Percentiles rank a stretch among this genome's conserved stretches.
These are phyloP conservation scores for Ceraceosorus bombacis DNA, from an alignment of 1,284 basidiomycete genomes.

Conservation along the genomic window DNA sequence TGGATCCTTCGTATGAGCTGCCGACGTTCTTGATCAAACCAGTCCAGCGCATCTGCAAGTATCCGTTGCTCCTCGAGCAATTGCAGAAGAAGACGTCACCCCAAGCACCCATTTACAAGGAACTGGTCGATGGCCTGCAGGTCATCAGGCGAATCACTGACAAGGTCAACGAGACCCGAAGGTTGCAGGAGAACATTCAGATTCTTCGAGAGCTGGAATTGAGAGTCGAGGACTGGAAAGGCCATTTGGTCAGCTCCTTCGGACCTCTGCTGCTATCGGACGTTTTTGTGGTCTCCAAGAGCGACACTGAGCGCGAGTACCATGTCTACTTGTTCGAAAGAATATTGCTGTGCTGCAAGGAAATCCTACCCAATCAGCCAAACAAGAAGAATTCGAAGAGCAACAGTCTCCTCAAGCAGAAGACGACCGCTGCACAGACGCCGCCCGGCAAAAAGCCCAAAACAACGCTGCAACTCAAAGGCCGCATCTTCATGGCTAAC, in stretches of 20 bases:
- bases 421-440: constrained; percentile 9
- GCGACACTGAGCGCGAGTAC: constrained; percentile 92
- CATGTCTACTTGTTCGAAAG: constrained; percentile 98
- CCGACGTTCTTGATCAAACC: constrained; percentile 72
- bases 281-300: constrained; percentile 90
- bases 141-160: constrained; percentile 88
- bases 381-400: constrained; percentile 48
- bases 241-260: constrained; percentile 87
- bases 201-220: constrained; percentile 80
- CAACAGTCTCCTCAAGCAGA: constrained; percentile 36
- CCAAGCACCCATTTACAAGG: constrained; percentile 55
- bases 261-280: constrained; percentile 88
- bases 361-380: constrained; percentile 53
- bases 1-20: constrained; percentile 60
- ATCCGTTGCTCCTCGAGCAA: constrained; percentile 59
- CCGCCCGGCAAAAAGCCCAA: constrained; percentile 49
- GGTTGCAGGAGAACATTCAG: constrained; percentile 69
- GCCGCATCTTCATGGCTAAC: constrained; percentile 94
- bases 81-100: constrained; percentile 59
- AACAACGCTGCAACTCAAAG: constrained; percentile 81
- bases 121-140: constrained; percentile 73
- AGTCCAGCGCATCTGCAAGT: constrained; percentile 58
- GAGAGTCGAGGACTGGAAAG: constrained; percentile 98
- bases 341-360: constrained; percentile 98
- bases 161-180: constrained; percentile 89